Percentiles rank a stretch among this genome's conserved stretches.
These are phyloP conservation scores for Lactarius sanguifluus DNA, from an alignment of 768 basidiomycete species.

Conservation along the genomic window DNA sequence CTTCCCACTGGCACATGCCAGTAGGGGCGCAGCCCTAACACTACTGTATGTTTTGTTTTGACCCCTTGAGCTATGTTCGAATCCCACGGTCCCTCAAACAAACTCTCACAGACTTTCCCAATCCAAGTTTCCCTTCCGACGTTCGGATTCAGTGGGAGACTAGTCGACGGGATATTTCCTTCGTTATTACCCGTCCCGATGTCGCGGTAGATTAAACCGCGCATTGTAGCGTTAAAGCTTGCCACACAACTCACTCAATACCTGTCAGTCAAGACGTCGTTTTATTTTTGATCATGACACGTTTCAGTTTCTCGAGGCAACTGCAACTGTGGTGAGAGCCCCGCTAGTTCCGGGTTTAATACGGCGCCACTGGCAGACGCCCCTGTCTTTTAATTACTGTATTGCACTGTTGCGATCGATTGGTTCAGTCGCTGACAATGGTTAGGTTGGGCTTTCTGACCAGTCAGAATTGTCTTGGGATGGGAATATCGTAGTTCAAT, in stretches of 20 bases:
- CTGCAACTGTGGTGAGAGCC: conserved; percentile 1
- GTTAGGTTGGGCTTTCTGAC: not conserved
- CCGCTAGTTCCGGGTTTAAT: not conserved
- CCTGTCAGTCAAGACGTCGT: not conserved
- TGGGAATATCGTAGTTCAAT: not conserved
- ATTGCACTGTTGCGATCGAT: not conserved
- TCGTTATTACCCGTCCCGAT: not conserved
- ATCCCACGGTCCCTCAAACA: conserved; percentile 15
- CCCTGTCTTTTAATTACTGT: not conserved
- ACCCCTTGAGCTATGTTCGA: not conserved
- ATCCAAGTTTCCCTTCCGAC: not conserved
- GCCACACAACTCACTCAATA: conserved; percentile 1
- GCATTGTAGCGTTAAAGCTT: not conserved
- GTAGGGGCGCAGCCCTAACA: not conserved
- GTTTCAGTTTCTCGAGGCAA: conserved; percentile 13
- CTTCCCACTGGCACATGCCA: not conserved
- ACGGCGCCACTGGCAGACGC: not conserved
- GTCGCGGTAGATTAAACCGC: not conserved
- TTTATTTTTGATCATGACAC: not conserved
- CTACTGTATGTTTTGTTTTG: not conserved
- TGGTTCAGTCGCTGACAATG: not conserved
- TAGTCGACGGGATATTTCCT: not conserved
- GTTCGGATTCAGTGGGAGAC: not conserved
- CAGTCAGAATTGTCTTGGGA: no score
- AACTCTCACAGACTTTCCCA: conserved; percentile 4